Evolutionary conservation across 345 rosid species (phyloP).

Genomic region (Streptanthus diversifolius): DNA sequence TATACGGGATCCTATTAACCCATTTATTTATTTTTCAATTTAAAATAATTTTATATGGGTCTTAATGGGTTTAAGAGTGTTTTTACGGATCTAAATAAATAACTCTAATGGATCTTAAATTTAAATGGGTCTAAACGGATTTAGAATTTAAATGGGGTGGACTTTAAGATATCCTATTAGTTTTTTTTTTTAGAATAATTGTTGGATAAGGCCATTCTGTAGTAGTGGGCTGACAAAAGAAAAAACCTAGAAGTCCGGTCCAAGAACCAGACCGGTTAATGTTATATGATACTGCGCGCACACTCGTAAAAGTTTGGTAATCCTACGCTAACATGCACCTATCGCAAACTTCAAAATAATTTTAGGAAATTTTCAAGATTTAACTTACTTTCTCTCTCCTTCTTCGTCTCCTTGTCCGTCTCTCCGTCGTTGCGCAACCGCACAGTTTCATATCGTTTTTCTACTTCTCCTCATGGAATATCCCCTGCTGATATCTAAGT

Average conservation of each 20-base stretch:
- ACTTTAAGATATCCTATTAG: not conserved
- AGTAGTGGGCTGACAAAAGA: not conserved
- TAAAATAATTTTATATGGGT: no score
- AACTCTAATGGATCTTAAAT: no score
- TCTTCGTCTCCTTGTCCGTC: constrained; percentile 17
- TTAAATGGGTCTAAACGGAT: no score
- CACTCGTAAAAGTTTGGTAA: not conserved
- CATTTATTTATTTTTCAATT: no score
- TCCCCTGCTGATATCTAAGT: not conserved
- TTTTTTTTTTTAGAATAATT: no score
- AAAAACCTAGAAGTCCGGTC: not conserved
- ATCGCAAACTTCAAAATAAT: constrained; percentile 21
- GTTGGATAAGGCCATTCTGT: not conserved
- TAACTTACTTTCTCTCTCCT: constrained; percentile 16
- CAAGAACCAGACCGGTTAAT: constrained; percentile 9
- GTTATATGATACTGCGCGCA: constrained; percentile 14
- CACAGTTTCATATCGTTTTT: constrained; percentile 42
- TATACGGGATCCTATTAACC: no score
- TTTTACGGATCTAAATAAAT: no score
- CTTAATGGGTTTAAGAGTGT: no score
- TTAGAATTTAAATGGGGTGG: no score
- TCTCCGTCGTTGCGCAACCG: constrained; percentile 36
- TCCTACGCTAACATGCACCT: constrained; percentile 41
- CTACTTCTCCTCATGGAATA: not conserved
- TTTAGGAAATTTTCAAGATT: constrained; percentile 15